phyloP scores from a whole-genome alignment of 345 rosid species.

The Heritiera littoralis region DNA sequence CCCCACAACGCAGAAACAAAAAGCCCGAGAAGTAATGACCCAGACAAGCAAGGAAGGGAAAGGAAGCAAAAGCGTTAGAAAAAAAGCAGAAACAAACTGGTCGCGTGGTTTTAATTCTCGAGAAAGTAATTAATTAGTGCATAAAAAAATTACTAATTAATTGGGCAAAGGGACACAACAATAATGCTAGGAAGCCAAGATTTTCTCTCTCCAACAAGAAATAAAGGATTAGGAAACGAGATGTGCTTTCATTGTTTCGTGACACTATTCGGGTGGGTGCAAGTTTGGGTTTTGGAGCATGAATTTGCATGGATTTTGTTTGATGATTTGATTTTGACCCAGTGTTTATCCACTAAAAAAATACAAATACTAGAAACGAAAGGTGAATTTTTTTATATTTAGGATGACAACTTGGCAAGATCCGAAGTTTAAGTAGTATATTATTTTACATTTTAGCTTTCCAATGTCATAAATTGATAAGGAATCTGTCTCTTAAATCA shows the following conservation, averaged over 20 bases:
- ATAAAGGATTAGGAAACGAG: not conserved
- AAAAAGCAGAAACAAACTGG: not conserved
- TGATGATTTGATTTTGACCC: not conserved
- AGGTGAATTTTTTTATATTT: not conserved
- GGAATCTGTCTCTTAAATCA: not conserved
- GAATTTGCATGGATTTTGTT: not conserved
- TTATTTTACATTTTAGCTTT: no score
- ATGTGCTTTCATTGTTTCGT: not conserved
- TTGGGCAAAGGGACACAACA: not conserved
- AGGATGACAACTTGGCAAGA: not conserved
- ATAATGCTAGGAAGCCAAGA: slow-evolving; percentile 4
- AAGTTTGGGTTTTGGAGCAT: not conserved
- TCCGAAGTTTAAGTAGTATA: not conserved
- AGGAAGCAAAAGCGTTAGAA: not conserved
- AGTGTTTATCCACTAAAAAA: not conserved
- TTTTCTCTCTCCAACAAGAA: slow-evolving; percentile 5
- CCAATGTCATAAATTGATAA: no score
- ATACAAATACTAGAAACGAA: not conserved
- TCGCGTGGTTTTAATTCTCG: slow-evolving; percentile 1
- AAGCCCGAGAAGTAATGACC: not conserved
- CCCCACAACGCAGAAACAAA: not conserved
- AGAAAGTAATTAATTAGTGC: slow-evolving; percentile 5
- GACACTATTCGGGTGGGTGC: not conserved
- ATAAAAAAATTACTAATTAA: not conserved
- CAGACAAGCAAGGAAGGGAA: not conserved